Conservation (phyloP, 257 asterid genomes). For the Cordia subcordata region DNA sequence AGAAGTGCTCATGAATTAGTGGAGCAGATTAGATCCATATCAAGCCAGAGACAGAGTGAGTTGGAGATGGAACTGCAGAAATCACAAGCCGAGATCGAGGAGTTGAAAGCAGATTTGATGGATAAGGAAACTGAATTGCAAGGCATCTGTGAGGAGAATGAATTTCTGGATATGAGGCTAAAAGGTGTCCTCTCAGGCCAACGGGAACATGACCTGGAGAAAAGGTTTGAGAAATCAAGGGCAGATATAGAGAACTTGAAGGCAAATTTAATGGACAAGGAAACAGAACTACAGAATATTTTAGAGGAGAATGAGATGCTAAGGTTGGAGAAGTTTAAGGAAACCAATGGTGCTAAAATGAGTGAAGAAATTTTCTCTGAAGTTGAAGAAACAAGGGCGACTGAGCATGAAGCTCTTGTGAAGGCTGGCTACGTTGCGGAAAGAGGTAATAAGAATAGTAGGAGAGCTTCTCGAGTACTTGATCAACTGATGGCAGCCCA, state of each 20-base stretch:
- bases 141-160: slow-evolving; percentile 88
- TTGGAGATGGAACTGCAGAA: slow-evolving; percentile 41
- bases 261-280: slow-evolving; percentile 46
- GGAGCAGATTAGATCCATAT: slow-evolving; percentile 47
- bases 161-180: slow-evolving; percentile 38
- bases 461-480: slow-evolving; percentile 32
- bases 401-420: slow-evolving; percentile 62
- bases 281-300: slow-evolving; percentile 39
- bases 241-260: slow-evolving; percentile 34
- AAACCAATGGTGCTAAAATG: slow-evolving; percentile 15
- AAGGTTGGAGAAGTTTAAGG: slow-evolving; percentile 31
- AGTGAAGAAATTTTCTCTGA: slow-evolving; percentile 27
- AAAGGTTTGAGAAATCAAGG: slow-evolving; percentile 38
- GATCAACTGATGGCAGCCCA: slow-evolving; percentile 75
- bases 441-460: slow-evolving; percentile 59
- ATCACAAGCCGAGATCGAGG: slow-evolving; percentile 53
- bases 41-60: slow-evolving; percentile 47
- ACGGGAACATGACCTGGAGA: slow-evolving; percentile 43
- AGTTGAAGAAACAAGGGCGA: slow-evolving; percentile 42
- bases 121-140: slow-evolving; percentile 91
- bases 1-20: slow-evolving; percentile 43
- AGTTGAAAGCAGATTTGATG: slow-evolving; percentile 77
- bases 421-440: slow-evolving; percentile 46
- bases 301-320: slow-evolving; percentile 51
- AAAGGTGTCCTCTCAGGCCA: slow-evolving; percentile 29